Conservation (phyloP, 139 green algal species). For the Edaphochlamys debaryana region DNA sequence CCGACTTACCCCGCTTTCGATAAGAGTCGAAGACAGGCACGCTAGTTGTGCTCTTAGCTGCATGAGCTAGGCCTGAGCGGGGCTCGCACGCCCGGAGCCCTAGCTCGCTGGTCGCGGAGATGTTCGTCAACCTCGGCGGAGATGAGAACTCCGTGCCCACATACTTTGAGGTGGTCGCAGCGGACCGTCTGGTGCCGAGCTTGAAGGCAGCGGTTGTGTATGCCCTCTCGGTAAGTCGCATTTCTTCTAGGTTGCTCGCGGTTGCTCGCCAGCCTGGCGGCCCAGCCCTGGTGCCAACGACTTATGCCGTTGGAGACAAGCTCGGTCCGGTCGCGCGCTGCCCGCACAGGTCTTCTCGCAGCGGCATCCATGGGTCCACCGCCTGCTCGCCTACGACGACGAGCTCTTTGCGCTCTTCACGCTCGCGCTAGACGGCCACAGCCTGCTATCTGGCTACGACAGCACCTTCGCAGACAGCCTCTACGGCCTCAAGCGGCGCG, state of each 20-base stretch:
- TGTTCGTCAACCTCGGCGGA: conserved; percentile 80
- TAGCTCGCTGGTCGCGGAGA: too few species aligned
- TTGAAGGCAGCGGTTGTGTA: conserved; percentile 80
- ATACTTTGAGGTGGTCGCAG: conserved; percentile 90
- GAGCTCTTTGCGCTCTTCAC: conserved; percentile 78
- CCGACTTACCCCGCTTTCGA: too few species aligned
- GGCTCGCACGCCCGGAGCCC: too few species aligned
- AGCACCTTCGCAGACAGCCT: conserved; percentile 86
- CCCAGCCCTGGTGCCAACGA: too few species aligned
- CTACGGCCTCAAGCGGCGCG: conserved; percentile 74
- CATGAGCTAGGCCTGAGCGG: too few species aligned
- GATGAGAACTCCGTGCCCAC: conserved; percentile 72
- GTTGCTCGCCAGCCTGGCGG: too few species aligned
- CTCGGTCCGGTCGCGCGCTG: too few species aligned
- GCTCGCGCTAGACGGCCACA: conserved; percentile 74
- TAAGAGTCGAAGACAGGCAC: too few species aligned
- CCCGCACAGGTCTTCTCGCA: conserved; percentile 83
- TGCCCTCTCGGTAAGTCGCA: conserved; percentile 74
- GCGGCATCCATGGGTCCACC: conserved; percentile 61
- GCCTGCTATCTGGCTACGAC: conserved; percentile 51
- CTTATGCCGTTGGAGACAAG: too few species aligned
- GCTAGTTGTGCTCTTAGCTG: too few species aligned
- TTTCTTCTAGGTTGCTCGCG: too few species aligned
- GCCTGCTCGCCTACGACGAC: conserved; percentile 79
- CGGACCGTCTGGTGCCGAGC: conserved; percentile 81